Conservation (phyloP, 225 moss, liverwort and hornwort species). For the Rhytidiadelphus loreus region DNA sequence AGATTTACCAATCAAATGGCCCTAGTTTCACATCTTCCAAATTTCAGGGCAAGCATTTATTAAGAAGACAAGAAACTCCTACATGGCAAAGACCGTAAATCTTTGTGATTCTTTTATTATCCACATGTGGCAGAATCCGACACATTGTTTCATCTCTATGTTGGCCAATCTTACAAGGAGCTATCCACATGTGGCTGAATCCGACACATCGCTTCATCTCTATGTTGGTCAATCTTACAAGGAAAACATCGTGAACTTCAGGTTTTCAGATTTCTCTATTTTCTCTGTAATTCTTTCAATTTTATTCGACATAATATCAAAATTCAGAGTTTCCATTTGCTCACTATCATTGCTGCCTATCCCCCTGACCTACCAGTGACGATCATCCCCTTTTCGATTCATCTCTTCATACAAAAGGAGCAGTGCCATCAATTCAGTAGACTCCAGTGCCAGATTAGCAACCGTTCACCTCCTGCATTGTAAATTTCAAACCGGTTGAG, state of each 20-base stretch:
- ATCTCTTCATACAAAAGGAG: neutral
- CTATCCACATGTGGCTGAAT: neutral
- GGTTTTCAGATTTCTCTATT: neutral
- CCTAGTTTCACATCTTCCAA: neutral
- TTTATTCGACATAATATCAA: neutral
- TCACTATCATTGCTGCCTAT: neutral
- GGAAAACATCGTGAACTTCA: neutral
- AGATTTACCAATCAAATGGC: neutral
- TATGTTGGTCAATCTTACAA: neutral
- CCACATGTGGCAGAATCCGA: neutral
- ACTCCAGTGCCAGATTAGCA: neutral
- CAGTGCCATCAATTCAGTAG: neutral
- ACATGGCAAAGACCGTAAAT: neutral
- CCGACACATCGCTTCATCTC: neutral
- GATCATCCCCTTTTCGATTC: neutral
- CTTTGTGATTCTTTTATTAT: neutral
- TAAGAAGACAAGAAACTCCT: neutral
- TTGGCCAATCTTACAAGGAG: neutral
- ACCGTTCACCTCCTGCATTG: neutral
- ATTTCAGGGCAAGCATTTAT: neutral
- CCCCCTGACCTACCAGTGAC: neutral
- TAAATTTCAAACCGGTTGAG: neutral
- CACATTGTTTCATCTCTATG: neutral
- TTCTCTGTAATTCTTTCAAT: neutral
- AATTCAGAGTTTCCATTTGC: neutral